These are phyloP conservation scores for Penicillium alfredii DNA, from an alignment of 495 filamentous ascomycete genomes.

Conservation along the genomic window DNA sequence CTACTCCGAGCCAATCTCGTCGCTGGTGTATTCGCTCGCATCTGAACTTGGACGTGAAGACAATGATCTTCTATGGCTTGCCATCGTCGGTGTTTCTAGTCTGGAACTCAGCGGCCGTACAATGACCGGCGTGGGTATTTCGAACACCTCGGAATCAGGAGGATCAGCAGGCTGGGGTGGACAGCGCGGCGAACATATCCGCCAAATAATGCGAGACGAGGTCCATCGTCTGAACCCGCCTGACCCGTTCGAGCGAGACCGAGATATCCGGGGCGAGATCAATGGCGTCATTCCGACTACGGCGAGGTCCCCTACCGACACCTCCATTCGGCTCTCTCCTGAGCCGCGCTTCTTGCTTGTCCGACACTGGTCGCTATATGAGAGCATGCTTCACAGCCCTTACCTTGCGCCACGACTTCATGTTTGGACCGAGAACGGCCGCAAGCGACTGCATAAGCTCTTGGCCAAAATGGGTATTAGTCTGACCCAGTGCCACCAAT, in stretches of 20 bases:
- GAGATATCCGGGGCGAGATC: slow-evolving; percentile 51
- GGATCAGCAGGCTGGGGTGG: slow-evolving; percentile 74
- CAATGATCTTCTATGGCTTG: slow-evolving; percentile 90
- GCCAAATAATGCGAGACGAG: slow-evolving; percentile 83
- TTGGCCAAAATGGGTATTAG: slow-evolving; percentile 98
- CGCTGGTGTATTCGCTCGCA: slow-evolving; percentile 86
- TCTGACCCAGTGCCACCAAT: slow-evolving; percentile 87
- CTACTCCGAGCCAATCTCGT: slow-evolving; percentile 91
- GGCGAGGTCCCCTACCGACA: slow-evolving; percentile 83
- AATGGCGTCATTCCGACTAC: slow-evolving; percentile 80
- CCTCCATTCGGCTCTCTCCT: slow-evolving; percentile 83
- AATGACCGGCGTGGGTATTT: slow-evolving; percentile 72
- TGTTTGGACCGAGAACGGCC: slow-evolving; percentile 86
- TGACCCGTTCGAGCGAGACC: slow-evolving; percentile 52
- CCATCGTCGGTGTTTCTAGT: slow-evolving; percentile 87
- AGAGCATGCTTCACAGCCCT: slow-evolving; percentile 96
- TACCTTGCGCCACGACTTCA: slow-evolving; percentile 90
- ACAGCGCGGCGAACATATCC: slow-evolving; percentile 74
- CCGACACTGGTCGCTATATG: slow-evolving; percentile 93
- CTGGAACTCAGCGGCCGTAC: slow-evolving; percentile 87
- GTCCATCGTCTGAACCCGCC: slow-evolving; percentile 90
- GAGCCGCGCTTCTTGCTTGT: slow-evolving; percentile 93
- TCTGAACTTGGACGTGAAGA: slow-evolving; percentile 94
- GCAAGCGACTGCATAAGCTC: slow-evolving; percentile 89
- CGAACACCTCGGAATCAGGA: slow-evolving; percentile 49